Percentiles rank a stretch among this genome's conserved stretches.
Conservation (phyloP, 805 yeast species). For the Schizosaccharomyces cryophilus region DNA sequence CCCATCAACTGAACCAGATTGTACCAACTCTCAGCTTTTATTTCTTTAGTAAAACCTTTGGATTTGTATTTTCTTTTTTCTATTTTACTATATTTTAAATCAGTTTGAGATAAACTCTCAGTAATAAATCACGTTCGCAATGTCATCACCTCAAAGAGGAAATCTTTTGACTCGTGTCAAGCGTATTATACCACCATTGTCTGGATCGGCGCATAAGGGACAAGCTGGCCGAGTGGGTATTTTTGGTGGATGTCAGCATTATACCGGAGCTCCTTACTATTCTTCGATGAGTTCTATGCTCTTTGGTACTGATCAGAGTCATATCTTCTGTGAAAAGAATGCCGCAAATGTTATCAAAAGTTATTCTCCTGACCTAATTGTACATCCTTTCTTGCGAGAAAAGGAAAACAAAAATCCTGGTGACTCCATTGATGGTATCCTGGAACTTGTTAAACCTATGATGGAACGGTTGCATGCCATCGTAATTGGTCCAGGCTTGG, state of each 20-base stretch:
- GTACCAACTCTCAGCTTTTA: background rate
- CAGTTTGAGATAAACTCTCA: background rate
- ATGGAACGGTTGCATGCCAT: conserved; percentile 52
- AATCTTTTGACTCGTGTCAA: conserved; percentile 28
- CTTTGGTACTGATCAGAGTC: conserved; percentile 73
- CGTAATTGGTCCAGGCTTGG: conserved; percentile 85
- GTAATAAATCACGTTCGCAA: background rate
- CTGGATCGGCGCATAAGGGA: conserved; percentile 58
- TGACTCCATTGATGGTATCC: conserved; percentile 4
- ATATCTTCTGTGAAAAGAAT: conserved; percentile 55
- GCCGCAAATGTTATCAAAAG: conserved; percentile 67
- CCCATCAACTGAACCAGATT: background rate
- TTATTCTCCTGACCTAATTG: conserved; percentile 86
- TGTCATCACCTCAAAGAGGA: conserved; percentile 9
- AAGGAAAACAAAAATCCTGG: conserved; percentile 11
- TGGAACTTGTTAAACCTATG: conserved; percentile 20
- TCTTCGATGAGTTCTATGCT: conserved; percentile 65
- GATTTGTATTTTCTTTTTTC: background rate
- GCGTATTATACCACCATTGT: conserved; percentile 50
- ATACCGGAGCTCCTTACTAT: conserved; percentile 91
- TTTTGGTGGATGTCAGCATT: conserved; percentile 85
- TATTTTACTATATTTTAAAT: background rate
- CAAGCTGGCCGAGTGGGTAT: conserved; percentile 73
- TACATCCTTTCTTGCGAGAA: conserved; percentile 66
- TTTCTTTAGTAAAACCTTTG: too few relatives aligned